phyloP scores from a whole-genome alignment of 768 basidiomycete species.

The Russula abietina region DNA sequence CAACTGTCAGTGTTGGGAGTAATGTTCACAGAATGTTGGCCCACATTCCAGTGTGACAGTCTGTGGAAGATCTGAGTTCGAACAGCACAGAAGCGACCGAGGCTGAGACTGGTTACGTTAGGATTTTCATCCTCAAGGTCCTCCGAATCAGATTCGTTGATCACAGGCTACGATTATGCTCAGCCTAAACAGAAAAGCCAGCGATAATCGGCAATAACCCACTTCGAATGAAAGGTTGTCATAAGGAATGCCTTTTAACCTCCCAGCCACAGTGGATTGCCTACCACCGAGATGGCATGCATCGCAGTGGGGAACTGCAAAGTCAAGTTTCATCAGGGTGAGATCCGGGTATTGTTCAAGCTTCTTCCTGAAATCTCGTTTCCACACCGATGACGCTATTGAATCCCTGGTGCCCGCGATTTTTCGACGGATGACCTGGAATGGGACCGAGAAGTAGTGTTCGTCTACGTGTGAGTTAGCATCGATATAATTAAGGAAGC shows the following conservation, averaged over 20 bases:
- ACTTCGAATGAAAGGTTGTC: constrained; percentile 65
- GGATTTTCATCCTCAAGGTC: constrained; percentile 28
- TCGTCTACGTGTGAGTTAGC: constrained; percentile 37
- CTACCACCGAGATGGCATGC: constrained; percentile 75
- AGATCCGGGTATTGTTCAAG: constrained; percentile 67
- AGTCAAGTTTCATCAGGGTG: constrained; percentile 45
- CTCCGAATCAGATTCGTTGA: constrained; percentile 22
- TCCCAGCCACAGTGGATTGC: constrained; percentile 55
- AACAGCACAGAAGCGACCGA: constrained; percentile 76
- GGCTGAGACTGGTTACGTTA: constrained; percentile 38
- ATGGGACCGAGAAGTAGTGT: constrained; percentile 69
- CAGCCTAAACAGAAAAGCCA: neutral
- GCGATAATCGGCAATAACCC: constrained; percentile 16
- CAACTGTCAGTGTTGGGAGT: neutral
- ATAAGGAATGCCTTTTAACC: constrained; percentile 64
- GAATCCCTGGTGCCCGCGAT: constrained; percentile 65
- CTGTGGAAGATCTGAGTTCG: constrained; percentile 63
- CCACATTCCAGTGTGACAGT: constrained; percentile 81
- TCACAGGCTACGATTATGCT: constrained; percentile 12
- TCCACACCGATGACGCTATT: constrained; percentile 80
- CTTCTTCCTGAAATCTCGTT: constrained; percentile 54
- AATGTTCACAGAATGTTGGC: constrained; percentile 22
- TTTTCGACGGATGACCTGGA: constrained; percentile 62
- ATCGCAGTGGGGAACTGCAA: constrained; percentile 63
- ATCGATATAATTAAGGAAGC: neutral